phyloP scores from a whole-genome alignment of 768 basidiomycete species.

The Chalciporus piperatus region DNA sequence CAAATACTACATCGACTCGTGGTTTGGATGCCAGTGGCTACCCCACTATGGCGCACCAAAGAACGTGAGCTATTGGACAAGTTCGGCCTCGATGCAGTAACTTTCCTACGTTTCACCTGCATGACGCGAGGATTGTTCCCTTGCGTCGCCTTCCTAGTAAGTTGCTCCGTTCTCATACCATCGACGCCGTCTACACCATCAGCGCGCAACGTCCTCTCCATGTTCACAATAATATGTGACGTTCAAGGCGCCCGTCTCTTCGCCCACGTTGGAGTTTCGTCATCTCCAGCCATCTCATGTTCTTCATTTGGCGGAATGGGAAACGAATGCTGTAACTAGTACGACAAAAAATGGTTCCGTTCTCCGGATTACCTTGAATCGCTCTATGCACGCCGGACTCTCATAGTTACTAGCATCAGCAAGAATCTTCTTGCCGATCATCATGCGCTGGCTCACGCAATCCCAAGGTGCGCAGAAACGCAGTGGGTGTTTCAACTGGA shows the following conservation, averaged over 20 bases:
- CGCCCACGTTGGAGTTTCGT: constrained; percentile 78
- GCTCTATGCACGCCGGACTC: constrained; percentile 85
- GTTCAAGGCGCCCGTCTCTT: constrained; percentile 70
- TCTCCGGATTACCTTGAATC: constrained; percentile 84
- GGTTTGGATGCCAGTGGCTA: constrained; percentile 77
- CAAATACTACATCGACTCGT: constrained; percentile 80
- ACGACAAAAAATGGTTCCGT: constrained; percentile 80
- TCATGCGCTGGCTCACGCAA: constrained; percentile 80
- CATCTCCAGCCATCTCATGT: constrained; percentile 72
- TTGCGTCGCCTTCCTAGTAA: constrained; percentile 51
- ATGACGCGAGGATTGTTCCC: constrained; percentile 76
- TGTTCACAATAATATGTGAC: constrained; percentile 88
- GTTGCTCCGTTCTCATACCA: constrained; percentile 73
- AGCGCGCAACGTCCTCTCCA: constrained; percentile 62
- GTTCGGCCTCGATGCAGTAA: constrained; percentile 89
- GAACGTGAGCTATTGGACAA: constrained; percentile 89
- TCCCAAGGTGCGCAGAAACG: constrained; percentile 57
- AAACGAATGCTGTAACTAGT: constrained; percentile 72
- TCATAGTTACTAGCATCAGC: constrained; percentile 76
- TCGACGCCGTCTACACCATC: constrained; percentile 76
- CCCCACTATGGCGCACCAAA: constrained; percentile 79
- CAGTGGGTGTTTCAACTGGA: constrained; percentile 15
- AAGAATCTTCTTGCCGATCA: constrained; percentile 86
- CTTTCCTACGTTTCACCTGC: constrained; percentile 88
- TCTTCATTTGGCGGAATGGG: constrained; percentile 74